Evolutionary conservation across 2,329 filamentous ascomycete genomes (phyloP), one percentile per base, ranked within the genome.

Genomic region (Fusarium sp.): DNA sequence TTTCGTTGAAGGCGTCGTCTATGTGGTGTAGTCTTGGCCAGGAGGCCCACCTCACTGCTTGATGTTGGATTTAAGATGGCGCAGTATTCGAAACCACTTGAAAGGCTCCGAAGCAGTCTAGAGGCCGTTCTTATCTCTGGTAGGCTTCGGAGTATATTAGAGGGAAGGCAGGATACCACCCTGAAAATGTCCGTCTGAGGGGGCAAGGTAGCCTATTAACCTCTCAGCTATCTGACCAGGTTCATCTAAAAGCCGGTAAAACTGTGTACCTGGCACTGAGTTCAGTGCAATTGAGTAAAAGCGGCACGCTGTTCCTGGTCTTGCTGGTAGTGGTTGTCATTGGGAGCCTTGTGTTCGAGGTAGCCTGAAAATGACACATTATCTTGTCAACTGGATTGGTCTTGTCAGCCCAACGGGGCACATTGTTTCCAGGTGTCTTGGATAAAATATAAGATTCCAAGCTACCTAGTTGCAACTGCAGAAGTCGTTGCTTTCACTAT

Each of bases 31-130:
- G 0, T 85, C 73, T 77, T 89, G 89, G 1, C 81, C 70, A 13
- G 85, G 83, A 10, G 80, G 74, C 64, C 88, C 88, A 18, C 86
- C 85, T 4, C 52, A 61, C 72, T 92, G 89, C 8, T 82, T 83
- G 22, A 92, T 86, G 2, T 78, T 84, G 78, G 93, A 92, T 35
- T 85, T 87, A 5, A 93, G 76, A 63, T 88, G 89, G 11, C 83
- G 78, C 24, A 93, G 80, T 63, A 87, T 87, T 7, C 87, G 86
- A 6, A 93, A 83, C 0, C 86, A 81, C 76, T 86, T 86, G 80
- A 92, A 92, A 0, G 85, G 84, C 14, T 89, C 86, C 0, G 89
- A 89, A 13, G 82, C 83, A 2, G 75, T 80, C 59, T 73, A 81
- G 8, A 76, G 61, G 0, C 80, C 77, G 4, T 27, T 65, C 4